These are phyloP conservation scores for Naganishia cerealis DNA, from an alignment of 1,284 basidiomycete species.

Conservation along the genomic window DNA sequence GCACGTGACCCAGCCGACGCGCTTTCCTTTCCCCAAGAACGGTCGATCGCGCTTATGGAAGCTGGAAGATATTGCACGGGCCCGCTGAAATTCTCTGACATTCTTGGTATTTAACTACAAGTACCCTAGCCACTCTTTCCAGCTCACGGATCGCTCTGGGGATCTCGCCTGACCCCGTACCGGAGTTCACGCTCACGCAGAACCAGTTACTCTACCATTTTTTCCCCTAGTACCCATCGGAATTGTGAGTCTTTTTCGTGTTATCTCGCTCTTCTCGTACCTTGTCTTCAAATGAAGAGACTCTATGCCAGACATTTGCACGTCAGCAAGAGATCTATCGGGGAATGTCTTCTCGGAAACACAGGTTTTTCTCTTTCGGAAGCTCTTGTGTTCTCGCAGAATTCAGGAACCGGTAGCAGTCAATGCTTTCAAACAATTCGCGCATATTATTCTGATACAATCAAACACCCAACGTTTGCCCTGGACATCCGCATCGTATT, in stretches of 20 bases:
- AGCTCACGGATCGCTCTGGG: too few relatives aligned
- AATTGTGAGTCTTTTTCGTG: slow-evolving; percentile 1
- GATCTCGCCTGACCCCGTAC: too few relatives aligned
- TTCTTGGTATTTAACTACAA: too few relatives aligned
- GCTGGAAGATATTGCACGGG: too few relatives aligned
- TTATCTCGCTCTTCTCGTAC: background rate
- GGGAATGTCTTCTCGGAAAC: slow-evolving; percentile 2
- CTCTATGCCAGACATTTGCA: slow-evolving; percentile 31
- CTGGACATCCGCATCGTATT: background rate
- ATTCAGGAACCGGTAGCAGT: slow-evolving; percentile 17
- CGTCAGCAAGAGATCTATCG: slow-evolving; percentile 29
- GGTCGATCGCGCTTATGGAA: too few relatives aligned
- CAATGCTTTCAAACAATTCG: slow-evolving; percentile 31
- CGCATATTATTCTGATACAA: slow-evolving; percentile 28
- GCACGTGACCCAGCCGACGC: too few relatives aligned
- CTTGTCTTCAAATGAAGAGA: slow-evolving; percentile 22
- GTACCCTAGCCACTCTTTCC: too few relatives aligned
- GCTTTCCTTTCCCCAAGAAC: too few relatives aligned
- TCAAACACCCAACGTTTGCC: background rate
- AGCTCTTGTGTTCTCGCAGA: slow-evolving; percentile 1
- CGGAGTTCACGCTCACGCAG: too few relatives aligned
- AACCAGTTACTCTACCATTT: too few relatives aligned
- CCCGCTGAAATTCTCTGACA: too few relatives aligned
- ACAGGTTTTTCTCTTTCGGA: slow-evolving; percentile 15
- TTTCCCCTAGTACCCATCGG: background rate